A percentile compares a stretch with the other conserved stretches of the same genome.
Evolutionary conservation across 2,329 filamentous ascomycete species (phyloP).

Genomic region (Aureobasidium namibiae): DNA sequence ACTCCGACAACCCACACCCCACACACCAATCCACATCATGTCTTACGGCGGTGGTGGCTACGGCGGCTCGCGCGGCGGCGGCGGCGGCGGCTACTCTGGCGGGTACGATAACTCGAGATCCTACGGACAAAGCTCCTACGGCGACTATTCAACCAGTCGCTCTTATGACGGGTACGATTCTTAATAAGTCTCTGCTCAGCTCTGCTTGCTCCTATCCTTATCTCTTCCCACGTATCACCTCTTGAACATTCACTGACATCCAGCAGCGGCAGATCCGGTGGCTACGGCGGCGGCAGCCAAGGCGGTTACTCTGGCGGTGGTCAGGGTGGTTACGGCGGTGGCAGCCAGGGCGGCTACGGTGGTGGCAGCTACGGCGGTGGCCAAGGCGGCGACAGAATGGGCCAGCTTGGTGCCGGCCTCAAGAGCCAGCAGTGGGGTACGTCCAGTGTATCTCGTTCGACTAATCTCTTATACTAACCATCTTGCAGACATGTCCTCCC

Average conservation of each 20-base stretch:
- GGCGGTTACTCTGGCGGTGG: constrained; percentile 24
- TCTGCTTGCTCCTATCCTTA: neutral
- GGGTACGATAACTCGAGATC: constrained; percentile 21
- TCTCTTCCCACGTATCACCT: neutral
- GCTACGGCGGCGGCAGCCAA: constrained; percentile 11
- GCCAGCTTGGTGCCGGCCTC: constrained; percentile 75
- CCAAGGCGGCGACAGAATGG: constrained; percentile 82
- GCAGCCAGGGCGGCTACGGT: constrained; percentile 23
- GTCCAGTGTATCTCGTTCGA: constrained; percentile 29
- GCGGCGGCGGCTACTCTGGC: constrained; percentile 28
- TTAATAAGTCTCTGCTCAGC: constrained; percentile 3
- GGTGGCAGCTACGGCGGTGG: constrained; percentile 35
- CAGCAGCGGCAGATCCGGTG: constrained; percentile 11
- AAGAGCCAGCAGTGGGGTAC: constrained; percentile 85
- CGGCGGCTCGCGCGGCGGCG: constrained; percentile 33
- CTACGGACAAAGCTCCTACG: constrained; percentile 33
- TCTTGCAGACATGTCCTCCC: constrained; percentile 57
- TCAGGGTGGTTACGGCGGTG: constrained; percentile 17
- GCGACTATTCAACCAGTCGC: constrained; percentile 17
- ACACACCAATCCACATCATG: constrained; percentile 42
- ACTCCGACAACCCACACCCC: neutral
- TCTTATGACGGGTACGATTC: constrained; percentile 9
- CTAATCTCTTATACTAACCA: constrained; percentile 21
- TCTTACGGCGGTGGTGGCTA: constrained; percentile 55
- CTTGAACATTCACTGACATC: neutral